Evolutionary conservation across 179 eudicot genomes (phyloP).

Genomic region (Actinidia chinensis): DNA sequence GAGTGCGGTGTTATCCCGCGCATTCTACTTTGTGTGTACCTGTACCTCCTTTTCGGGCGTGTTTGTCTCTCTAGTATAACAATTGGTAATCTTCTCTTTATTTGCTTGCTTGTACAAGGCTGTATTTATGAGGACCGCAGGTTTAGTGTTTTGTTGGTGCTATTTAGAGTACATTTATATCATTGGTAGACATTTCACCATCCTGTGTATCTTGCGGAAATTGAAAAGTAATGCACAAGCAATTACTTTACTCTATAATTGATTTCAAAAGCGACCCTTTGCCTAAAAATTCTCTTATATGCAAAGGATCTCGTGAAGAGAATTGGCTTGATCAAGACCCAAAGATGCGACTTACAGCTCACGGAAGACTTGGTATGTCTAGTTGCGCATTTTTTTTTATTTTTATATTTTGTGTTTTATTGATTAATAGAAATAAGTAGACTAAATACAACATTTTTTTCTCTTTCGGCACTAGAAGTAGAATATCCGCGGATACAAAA

Average conservation of each 20-base stretch:
- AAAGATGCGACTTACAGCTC: conserved; percentile 73
- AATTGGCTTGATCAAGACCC: conserved; percentile 84
- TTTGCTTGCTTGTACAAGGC: background rate
- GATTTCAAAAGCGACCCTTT: conserved; percentile 87
- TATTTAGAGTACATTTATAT: too few species aligned
- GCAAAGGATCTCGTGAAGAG: conserved; percentile 83
- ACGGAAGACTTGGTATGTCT: conserved; percentile 61
- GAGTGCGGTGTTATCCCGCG: conserved; percentile 24
- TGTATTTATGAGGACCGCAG: background rate
- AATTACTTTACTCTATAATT: conserved; percentile 70
- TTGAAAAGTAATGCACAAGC: conserved; percentile 96
- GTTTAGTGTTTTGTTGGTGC: background rate
- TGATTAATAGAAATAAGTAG: background rate
- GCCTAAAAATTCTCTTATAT: conserved; percentile 87
- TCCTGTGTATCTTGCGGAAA: conserved; percentile 41
- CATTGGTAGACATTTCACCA: background rate
- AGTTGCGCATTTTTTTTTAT: background rate
- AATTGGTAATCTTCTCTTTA: background rate
- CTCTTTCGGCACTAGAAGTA: conserved; percentile 18
- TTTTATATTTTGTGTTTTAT: background rate
- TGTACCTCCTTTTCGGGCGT: conserved; percentile 92
- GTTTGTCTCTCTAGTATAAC: conserved; percentile 27
- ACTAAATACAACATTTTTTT: background rate
- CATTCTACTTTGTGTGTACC: conserved; percentile 75
- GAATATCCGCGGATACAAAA: conserved; percentile 84